A percentile compares a stretch with the other conserved stretches of the same genome.
Evolutionary conservation across 306 rosid species (phyloP).

Genomic region (Begonia peltatifolia): DNA sequence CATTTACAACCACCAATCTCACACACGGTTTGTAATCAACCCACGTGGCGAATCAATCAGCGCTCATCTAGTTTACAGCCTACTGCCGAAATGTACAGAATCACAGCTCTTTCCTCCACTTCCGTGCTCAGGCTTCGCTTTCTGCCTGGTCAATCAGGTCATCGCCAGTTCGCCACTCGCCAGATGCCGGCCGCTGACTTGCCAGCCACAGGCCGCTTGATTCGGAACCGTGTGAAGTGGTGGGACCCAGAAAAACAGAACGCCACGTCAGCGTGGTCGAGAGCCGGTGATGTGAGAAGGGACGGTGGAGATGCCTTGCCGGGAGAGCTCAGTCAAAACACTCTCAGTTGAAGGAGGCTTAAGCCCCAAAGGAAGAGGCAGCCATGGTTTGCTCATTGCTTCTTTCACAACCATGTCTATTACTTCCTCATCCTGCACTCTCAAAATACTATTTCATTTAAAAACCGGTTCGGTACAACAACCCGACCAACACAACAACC

Average conservation of each 20-base stretch:
- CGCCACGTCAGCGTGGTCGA: conserved; percentile 11
- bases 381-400: not conserved
- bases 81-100: too few species aligned
- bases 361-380: conserved; percentile 16
- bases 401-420: conserved; percentile 32
- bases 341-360: conserved; percentile 82
- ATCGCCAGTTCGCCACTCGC: too few species aligned
- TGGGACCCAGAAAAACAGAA: not conserved
- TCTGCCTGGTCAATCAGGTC: not conserved
- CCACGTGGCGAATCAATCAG: too few species aligned
- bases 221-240: not conserved
- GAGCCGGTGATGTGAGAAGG: conserved; percentile 35
- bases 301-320: conserved; percentile 55
- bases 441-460: not conserved
- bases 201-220: too few species aligned
- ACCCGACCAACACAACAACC: too few species aligned
- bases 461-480: too few species aligned
- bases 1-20: too few species aligned
- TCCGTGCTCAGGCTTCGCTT: too few species aligned
- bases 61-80: too few species aligned
- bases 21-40: too few species aligned
- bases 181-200: not conserved
- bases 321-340: conserved; percentile 65
- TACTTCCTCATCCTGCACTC: conserved; percentile 72
- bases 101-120: too few species aligned